Evolutionary conservation across 2,329 filamentous ascomycete species (phyloP), one percentile per base, ranked within the genome.

Genomic region (Dendrostoma leiphaemia): DNA sequence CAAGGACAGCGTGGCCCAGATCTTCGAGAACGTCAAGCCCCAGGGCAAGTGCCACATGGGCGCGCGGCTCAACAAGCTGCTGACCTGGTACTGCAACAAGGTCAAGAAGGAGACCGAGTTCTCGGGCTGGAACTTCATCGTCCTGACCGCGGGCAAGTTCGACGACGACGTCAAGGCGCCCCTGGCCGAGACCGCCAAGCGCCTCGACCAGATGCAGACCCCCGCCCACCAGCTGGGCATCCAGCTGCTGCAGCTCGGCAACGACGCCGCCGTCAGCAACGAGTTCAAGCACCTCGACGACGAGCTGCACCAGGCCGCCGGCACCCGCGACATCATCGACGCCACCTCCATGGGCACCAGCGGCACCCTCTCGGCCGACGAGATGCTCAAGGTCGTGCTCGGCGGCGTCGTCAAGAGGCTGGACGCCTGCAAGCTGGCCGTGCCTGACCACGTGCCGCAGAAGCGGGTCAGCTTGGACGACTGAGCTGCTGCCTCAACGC

Each of bases 31-130:
- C 38, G 62, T 64, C 37, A 61, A 61, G 57, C 59, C 63, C 24
- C 54, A 57, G 38, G 63, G 63, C 35, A 57, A 45, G 15, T 65
- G 63, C 62, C 61, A 61, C 51, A 57, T 65, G 9, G 63, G 63
- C 19, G 58, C 49, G 19, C 63, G 63, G 6, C 59, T 65, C 17
- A 44, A 48, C 38, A 61, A 60, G 60, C 51, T 64, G 28, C 51
- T 65, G 19, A 26, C 48, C 13, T 65, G 64, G 64, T 65, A 65
- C 56, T 48, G 62, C 49, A 60, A 61, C 48, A 60, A 63, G 62
- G 60, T 65, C 4, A 57, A 57, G 46, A 51, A 51, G 15, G 62
- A 65, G 44, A 61, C 61, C 6, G 54, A 62, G 49, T 59, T 61
- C 23, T 29, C 60, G 29, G 59, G 62, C 9, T 61, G 64, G 50